Evolutionary conservation across 192 early-diverging fungal species (phyloP), one percentile per base, ranked within the genome.

Genomic region (Coemansia sp.): DNA sequence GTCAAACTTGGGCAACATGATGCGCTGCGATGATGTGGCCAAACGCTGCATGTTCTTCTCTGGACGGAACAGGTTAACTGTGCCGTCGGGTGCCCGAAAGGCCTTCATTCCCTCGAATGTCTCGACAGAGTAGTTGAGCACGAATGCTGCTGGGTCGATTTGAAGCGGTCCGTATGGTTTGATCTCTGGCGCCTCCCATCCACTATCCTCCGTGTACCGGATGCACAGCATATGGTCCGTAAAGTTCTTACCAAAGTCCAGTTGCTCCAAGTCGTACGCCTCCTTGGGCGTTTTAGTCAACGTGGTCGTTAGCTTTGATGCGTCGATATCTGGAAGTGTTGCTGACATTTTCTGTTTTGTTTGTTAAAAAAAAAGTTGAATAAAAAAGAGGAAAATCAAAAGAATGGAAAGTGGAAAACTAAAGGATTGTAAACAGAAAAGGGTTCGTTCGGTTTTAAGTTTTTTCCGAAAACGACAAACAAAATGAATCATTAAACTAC

Each of bases 1-100:
- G 75, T 95, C 88, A 56, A 99, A 99, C 48, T 64, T 63, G 9
- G 96, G 96, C 61, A 99, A 84, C 57, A 92, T 87, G 61, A 99
- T 86, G 60, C 96, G 89, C 53, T 87, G 78, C n/a, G 93, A 90
- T 45, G 93, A 94, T 16, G 70, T 85, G 45, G 86, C 80, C 71
- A 99, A 83, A 21, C 96, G 88, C 74, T 86, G 83, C 95, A 99
- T 95, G 87, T 99, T 99, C 91, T 94, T 94, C 45, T 95, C 89
- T 3, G 96, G 96, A 31, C 96, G 86, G 87, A 99, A 99, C 60
- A 99, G 79, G 58, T 94, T 88, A 64, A 95, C 90, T 30, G 88
- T 91, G 29, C 94, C 94, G 6, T 92, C 67, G 56, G 88, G 89
- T 61, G 94, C 93, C 71, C 94, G 93, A 85, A 94, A 98, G 30